Percentiles rank a stretch among this genome's conserved stretches.
phyloP scores from a whole-genome alignment of 2,329 filamentous ascomycete species.

The Arthrobotrys entomopaga region DNA sequence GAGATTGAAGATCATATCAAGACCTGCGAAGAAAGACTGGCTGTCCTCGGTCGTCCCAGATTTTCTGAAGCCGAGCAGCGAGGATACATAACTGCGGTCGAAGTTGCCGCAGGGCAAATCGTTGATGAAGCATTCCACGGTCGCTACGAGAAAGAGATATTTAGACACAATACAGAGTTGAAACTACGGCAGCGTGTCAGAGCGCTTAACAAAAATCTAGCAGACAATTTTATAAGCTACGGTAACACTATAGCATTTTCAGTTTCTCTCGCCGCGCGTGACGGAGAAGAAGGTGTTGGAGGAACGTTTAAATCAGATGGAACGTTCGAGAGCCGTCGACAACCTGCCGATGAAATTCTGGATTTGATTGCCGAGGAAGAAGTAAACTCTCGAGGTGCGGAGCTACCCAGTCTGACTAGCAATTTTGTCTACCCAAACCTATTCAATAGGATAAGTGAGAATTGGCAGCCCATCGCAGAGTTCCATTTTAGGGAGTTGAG shows the following conservation, averaged over 20 bases:
- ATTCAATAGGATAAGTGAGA: conserved; percentile 16
- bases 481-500: conserved; percentile 11
- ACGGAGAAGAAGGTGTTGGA: conserved; percentile 16
- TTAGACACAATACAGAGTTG: not conserved
- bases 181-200: conserved; percentile 32
- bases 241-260: conserved; percentile 33
- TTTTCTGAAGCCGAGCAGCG: conserved; percentile 14
- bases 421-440: conserved; percentile 21
- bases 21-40: not conserved
- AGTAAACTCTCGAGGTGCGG: conserved; percentile 8
- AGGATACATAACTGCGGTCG: conserved; percentile 9
- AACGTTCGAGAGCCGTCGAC: not conserved
- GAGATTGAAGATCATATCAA: conserved; percentile 25
- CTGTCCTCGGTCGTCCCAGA: conserved; percentile 9
- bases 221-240: conserved; percentile 20
- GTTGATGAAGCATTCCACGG: conserved; percentile 24
- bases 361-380: conserved; percentile 22
- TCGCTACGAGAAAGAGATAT: conserved; percentile 28
- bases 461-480: conserved; percentile 33
- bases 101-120: conserved; percentile 18
- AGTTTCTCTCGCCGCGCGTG: not conserved
- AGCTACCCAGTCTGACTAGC: conserved; percentile 15
- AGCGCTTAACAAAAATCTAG: conserved; percentile 8
- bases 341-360: conserved; percentile 14
- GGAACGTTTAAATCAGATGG: not conserved